Evolutionary conservation across 768 basidiomycete genomes (phyloP), one percentile per base, ranked within the genome.

Genomic region (Phylloporus sp.): DNA sequence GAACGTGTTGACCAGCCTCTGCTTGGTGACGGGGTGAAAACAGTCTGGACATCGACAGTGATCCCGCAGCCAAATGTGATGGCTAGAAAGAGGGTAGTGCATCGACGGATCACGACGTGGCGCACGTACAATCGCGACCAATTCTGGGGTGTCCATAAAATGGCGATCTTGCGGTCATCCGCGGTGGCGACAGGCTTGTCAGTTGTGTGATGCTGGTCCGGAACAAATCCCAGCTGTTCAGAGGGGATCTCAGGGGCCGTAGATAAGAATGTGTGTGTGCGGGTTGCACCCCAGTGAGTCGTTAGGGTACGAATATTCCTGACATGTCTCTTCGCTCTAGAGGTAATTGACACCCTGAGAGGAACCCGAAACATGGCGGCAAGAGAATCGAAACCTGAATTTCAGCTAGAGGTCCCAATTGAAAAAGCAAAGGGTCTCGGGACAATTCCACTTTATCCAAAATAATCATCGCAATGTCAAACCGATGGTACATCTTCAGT

Each of bases 41-140:
- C 93, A 95, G 45, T 81, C 73, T 6, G 86, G 72, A 66, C 93
- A 97, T 29, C 93, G 79, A 65, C 95, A 98, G 58, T 97, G 95
- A 63, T 97, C 95, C 39, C 91, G 76, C 22, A 97, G 72, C 88
- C 92, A 97, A 35, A 92, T 80, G 61, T 93, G 84, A 65, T 95
- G 91, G 64, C 95, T 97, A 58, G 24, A 57, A 39, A 23, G n/a
- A 6, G n/a, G 35, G 4, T 10, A 20, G n/a, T 24, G 41, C 41
- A 40, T 48, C 29, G 47, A 39, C 31, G 16, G 28, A 40, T 52
- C 47, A 27, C 15, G 22, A 23, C 18, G 18, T 24, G 13, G 38
- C 31, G 32, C 39, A 76, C 88, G 56, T 65, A 92, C 91, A 86
- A 94, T 70, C 84, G 75, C 3, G 90, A 88, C 80, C 84, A 86